phyloP scores from a whole-genome alignment of 768 basidiomycete genomes.

The Boletus huronensis region DNA sequence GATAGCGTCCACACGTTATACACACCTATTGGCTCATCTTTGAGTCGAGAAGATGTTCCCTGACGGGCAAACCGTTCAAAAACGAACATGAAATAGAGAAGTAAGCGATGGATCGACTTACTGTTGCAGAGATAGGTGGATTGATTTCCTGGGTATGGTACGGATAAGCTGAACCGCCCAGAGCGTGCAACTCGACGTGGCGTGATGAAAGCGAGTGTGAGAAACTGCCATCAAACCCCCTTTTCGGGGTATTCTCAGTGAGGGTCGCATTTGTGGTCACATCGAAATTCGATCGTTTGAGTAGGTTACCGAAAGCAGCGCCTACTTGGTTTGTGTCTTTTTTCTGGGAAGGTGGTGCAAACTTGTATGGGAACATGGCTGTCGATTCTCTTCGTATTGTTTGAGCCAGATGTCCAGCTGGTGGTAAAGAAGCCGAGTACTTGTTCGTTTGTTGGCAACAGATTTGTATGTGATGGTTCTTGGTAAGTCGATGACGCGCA shows the following conservation, averaged over 20 bases:
- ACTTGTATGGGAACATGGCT: conserved; percentile 19
- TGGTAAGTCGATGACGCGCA: not conserved
- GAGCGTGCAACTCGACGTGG: conserved; percentile 9
- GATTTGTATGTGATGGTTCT: not conserved
- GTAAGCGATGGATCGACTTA: not conserved
- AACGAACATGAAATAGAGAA: not conserved
- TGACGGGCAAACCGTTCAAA: not conserved
- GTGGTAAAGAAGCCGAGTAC: not conserved
- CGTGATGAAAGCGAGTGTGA: conserved; percentile 13
- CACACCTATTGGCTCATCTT: conserved; percentile 20
- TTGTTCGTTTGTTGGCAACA: not conserved
- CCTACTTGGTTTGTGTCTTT: conserved; percentile 2
- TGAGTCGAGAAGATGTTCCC: conserved; percentile 9
- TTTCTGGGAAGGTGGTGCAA: conserved; percentile 12
- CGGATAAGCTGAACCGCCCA: conserved; percentile 6
- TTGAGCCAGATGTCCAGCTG: too few relatives aligned
- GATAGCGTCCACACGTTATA: conserved; percentile 12
- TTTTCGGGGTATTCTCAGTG: conserved; percentile 1
- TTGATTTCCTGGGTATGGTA: conserved; percentile 6
- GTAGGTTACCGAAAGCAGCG: not conserved
- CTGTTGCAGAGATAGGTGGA: not conserved
- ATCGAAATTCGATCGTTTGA: conserved; percentile 11
- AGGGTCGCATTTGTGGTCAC: conserved; percentile 7
- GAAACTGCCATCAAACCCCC: conserved; percentile 4
- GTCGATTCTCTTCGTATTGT: not conserved